Conservation (phyloP, 2,329 filamentous ascomycete genomes). For the Cytospora mali region DNA sequence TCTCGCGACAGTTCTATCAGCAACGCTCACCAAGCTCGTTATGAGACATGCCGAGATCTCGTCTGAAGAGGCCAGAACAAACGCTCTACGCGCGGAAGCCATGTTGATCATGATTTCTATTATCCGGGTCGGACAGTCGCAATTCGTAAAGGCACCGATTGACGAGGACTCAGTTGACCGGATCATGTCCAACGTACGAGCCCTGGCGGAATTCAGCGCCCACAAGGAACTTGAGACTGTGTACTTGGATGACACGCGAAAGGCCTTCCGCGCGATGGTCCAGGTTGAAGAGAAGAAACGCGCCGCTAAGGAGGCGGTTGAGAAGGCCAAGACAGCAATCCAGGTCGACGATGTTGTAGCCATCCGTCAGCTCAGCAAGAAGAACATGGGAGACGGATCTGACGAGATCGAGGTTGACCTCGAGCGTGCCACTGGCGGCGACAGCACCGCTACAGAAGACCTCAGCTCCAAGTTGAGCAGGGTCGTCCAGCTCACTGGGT, state of each 20-base stretch:
- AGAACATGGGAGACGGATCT: constrained; percentile 77
- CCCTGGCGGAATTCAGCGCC: constrained; percentile 84
- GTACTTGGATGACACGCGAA: constrained; percentile 91
- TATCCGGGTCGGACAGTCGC: constrained; percentile 96
- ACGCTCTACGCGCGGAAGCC: constrained; percentile 90
- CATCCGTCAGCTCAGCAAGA: constrained; percentile 91
- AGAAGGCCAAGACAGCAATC: constrained; percentile 90
- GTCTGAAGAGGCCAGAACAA: constrained; percentile 80
- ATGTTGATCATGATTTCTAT: constrained; percentile 99
- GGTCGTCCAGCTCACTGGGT: constrained; percentile 95
- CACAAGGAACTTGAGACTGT: constrained; percentile 90
- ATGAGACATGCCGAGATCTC: constrained; percentile 97
- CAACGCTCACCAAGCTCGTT: constrained; percentile 93
- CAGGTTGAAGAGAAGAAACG: constrained; percentile 97
- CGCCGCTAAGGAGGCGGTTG: constrained; percentile 87
- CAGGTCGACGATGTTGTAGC: constrained; percentile 94
- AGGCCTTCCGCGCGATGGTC: constrained; percentile 96
- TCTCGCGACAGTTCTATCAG: constrained; percentile 90
- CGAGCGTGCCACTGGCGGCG: constrained; percentile 91
- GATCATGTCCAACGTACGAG: constrained; percentile 96
- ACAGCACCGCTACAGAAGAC: constrained; percentile 75
- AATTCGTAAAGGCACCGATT: constrained; percentile 95
- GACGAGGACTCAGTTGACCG: constrained; percentile 98
- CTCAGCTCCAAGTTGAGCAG: constrained; percentile 91
- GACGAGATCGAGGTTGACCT: constrained; percentile 90